Conservation (phyloP, 495 filamentous ascomycete species). For the Hypoxylon lienhwacheense region DNA sequence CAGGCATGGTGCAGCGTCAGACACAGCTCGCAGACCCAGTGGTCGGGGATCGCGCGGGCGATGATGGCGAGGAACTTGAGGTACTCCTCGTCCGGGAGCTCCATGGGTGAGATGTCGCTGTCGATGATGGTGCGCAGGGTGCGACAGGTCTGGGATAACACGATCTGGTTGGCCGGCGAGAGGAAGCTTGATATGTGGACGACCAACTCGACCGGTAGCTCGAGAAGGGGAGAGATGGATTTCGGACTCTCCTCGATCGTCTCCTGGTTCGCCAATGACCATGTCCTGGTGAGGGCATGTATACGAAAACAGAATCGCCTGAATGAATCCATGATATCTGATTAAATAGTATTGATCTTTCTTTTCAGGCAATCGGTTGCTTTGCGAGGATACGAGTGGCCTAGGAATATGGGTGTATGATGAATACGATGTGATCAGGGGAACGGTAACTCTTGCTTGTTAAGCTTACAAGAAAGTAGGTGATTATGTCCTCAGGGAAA, state of each 20-base stretch:
- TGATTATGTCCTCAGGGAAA: too few relatives aligned
- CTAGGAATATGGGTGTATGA: too few relatives aligned
- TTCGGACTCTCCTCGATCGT: not conserved
- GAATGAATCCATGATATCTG: too few relatives aligned
- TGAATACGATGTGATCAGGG: too few relatives aligned
- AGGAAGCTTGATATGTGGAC: not conserved
- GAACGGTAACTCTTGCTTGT: too few relatives aligned
- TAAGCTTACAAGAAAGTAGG: too few relatives aligned
- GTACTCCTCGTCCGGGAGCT: not conserved
- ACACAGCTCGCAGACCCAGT: slow-evolving; percentile 16
- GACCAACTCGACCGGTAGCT: slow-evolving; percentile 16
- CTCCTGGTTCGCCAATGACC: not conserved
- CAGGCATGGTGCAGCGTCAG: not conserved
- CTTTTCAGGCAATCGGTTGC: too few relatives aligned
- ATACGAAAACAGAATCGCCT: not conserved
- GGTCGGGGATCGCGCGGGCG: not conserved
- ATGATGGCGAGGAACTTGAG: slow-evolving; percentile 11
- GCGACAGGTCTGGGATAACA: slow-evolving; percentile 13
- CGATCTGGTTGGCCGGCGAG: not conserved
- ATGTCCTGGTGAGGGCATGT: not conserved
- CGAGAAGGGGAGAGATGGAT: not conserved
- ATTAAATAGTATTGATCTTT: too few relatives aligned
- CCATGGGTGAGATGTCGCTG: not conserved
- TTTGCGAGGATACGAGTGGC: too few relatives aligned
- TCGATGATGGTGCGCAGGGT: not conserved